A percentile compares a stretch with the other conserved stretches of the same genome.
phyloP scores from a whole-genome alignment of 495 filamentous ascomycete species.

The Penicillium dipodomyicola region DNA sequence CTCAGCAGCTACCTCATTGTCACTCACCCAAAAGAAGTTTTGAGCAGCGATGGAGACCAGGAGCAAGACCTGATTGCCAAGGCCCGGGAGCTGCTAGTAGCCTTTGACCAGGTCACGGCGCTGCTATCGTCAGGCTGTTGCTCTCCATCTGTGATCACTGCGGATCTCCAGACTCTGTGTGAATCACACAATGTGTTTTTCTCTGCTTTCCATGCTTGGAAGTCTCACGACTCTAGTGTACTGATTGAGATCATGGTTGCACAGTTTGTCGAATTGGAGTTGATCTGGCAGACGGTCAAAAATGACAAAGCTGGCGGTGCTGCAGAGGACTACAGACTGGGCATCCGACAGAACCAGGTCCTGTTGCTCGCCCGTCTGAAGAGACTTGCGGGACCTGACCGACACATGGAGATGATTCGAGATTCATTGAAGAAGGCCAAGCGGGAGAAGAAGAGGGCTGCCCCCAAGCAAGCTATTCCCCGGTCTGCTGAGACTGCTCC shows the following conservation, averaged over 20 bases:
- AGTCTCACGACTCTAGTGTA: slow-evolving; percentile 83
- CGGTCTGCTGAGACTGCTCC: slow-evolving; percentile 43
- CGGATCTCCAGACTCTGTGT: slow-evolving; percentile 46
- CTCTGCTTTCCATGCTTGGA: slow-evolving; percentile 93
- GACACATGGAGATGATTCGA: slow-evolving; percentile 76
- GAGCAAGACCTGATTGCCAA: slow-evolving; percentile 90
- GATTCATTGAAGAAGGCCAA: slow-evolving; percentile 78
- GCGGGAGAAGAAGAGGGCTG: slow-evolving; percentile 57
- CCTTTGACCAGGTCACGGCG: slow-evolving; percentile 73
- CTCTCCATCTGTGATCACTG: slow-evolving; percentile 36
- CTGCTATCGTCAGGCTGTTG: slow-evolving; percentile 56
- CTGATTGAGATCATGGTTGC: slow-evolving; percentile 93
- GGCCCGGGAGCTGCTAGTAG: slow-evolving; percentile 77
- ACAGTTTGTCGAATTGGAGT: slow-evolving; percentile 91
- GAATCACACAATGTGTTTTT: slow-evolving; percentile 77
- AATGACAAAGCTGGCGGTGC: slow-evolving; percentile 82
- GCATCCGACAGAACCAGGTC: slow-evolving; percentile 90
- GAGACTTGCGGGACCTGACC: slow-evolving; percentile 78
- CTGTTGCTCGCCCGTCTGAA: slow-evolving; percentile 85
- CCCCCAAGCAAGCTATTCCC: slow-evolving; percentile 60
- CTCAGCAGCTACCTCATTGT: slow-evolving; percentile 90
- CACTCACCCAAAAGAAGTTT: slow-evolving; percentile 85
- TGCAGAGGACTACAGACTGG: slow-evolving; percentile 84
- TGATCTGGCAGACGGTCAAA: slow-evolving; percentile 96
- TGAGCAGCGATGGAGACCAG: slow-evolving; percentile 79